Percentiles rank a stretch among this genome's conserved stretches.
Conservation (phyloP, 306 rosid species). For the Lotus japonicus region DNA sequence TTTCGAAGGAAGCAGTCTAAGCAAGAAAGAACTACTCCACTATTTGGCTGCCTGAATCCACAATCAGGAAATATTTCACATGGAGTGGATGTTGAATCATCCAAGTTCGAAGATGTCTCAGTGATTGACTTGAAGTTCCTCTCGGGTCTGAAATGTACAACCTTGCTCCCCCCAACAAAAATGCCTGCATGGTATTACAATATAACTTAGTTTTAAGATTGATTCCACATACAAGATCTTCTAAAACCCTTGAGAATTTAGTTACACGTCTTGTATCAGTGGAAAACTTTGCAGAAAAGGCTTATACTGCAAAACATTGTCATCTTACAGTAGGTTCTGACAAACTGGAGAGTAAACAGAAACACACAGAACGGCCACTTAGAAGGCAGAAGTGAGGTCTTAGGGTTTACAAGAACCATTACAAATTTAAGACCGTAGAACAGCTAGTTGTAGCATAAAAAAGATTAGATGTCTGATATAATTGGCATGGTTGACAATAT, state of each 20-base stretch:
- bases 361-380: not conserved
- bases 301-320: not conserved
- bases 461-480: not conserved
- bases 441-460: not conserved
- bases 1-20: slow-evolving; percentile 87
- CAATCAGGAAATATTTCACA: slow-evolving; percentile 89
- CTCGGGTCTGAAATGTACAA: slow-evolving; percentile 84
- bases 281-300: not conserved
- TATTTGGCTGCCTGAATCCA: slow-evolving; percentile 85
- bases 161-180: slow-evolving; percentile 97
- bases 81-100: slow-evolving; percentile 43
- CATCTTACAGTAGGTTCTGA: not conserved
- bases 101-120: slow-evolving; percentile 42
- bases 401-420: not conserved
- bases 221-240: slow-evolving; percentile 13
- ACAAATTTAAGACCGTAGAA: not conserved
- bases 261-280: not conserved
- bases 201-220: slow-evolving; percentile 10
- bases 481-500: not conserved
- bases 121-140: slow-evolving; percentile 44
- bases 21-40: slow-evolving; percentile 92
- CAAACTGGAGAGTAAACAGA: not conserved
- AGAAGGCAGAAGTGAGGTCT: not conserved
- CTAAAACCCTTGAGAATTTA: slow-evolving; percentile 24
- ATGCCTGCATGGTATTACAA: slow-evolving; percentile 61